phyloP scores from a whole-genome alignment of 2,329 filamentous ascomycete genomes.

The Colletotrichum aenigma region DNA sequence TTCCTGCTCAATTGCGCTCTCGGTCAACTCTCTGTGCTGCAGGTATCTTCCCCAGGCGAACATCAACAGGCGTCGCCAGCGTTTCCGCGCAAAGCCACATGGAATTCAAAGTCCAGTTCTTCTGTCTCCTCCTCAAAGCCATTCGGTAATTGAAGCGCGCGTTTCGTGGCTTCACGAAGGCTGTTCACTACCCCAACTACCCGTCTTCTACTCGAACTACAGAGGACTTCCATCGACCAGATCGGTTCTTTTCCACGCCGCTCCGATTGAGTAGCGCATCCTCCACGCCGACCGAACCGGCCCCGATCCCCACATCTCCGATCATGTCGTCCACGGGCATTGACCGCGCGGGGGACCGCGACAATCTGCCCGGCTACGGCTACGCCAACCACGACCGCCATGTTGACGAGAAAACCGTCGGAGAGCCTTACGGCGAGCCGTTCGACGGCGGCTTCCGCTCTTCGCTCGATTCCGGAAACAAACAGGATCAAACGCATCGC shows the following conservation, averaged over 20 bases:
- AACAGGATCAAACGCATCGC: slow-evolving; percentile 50
- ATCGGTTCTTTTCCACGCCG: not conserved
- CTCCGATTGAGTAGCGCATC: not conserved
- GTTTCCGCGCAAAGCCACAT: slow-evolving; percentile 18
- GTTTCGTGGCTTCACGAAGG: not conserved
- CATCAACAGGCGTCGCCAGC: not conserved
- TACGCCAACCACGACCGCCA: not conserved
- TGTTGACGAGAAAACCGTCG: slow-evolving; percentile 10
- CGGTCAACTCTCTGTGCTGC: not conserved
- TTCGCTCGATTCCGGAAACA: slow-evolving; percentile 11
- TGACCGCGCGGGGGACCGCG: slow-evolving; percentile 16
- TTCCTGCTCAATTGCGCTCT: not conserved
- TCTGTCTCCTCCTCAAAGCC: slow-evolving; percentile 28
- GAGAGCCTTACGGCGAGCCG: slow-evolving; percentile 1
- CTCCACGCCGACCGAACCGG: not conserved
- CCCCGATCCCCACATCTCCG: not conserved
- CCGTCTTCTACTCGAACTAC: not conserved
- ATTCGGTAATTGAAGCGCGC: slow-evolving; percentile 21
- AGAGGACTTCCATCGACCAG: not conserved
- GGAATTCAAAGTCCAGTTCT: slow-evolving; percentile 29
- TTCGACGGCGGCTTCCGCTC: slow-evolving; percentile 7
- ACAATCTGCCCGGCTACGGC: slow-evolving; percentile 1
- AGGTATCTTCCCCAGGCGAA: not conserved
- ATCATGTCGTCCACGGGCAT: slow-evolving; percentile 26
- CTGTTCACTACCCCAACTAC: not conserved